A percentile compares a stretch with the other conserved stretches of the same genome.
Conservation (phyloP, 1,139 yeast species). For the Taiozyma sp. region DNA sequence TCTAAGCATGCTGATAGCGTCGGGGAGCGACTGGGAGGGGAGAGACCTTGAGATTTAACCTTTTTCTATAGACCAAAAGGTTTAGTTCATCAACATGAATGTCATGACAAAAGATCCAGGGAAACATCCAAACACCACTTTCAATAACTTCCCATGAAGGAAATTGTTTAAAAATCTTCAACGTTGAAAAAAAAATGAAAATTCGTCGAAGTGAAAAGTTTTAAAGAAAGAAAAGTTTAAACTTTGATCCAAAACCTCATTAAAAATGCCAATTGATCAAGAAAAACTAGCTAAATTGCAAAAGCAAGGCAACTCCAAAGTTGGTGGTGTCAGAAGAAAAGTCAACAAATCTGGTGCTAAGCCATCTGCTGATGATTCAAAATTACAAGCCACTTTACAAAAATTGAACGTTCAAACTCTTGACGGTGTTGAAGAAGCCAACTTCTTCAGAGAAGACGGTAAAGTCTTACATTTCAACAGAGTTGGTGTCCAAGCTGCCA, state of each 20-base stretch:
- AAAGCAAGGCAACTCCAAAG: conserved; percentile 68
- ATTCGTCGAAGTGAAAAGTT: neutral
- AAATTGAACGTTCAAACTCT: conserved; percentile 88
- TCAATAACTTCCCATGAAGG: too few species aligned
- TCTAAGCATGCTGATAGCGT: neutral
- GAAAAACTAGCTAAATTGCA: conserved; percentile 84
- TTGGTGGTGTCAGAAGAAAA: conserved; percentile 88
- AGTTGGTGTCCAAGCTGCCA: conserved; percentile 92
- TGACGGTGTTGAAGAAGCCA: conserved; percentile 92
- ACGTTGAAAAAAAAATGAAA: neutral
- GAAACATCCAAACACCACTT: conserved; percentile 8
- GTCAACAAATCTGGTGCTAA: conserved; percentile 48
- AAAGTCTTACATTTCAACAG: conserved; percentile 93
- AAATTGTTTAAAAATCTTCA: neutral
- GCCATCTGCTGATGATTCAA: conserved; percentile 78
- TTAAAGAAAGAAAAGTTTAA: neutral
- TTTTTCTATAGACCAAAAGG: too few species aligned
- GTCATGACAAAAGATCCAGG: neutral
- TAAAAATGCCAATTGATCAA: conserved; percentile 76
- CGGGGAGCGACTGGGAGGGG: neutral
- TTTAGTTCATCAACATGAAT: too few species aligned
- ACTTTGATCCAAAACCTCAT: neutral
- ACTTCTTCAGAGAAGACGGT: conserved; percentile 96
- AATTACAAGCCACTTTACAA: conserved; percentile 84
- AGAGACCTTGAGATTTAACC: too few species aligned